Evolutionary conservation across 208 protist genomes (phyloP).

Genomic region (Acanthamoeba castellanii): DNA sequence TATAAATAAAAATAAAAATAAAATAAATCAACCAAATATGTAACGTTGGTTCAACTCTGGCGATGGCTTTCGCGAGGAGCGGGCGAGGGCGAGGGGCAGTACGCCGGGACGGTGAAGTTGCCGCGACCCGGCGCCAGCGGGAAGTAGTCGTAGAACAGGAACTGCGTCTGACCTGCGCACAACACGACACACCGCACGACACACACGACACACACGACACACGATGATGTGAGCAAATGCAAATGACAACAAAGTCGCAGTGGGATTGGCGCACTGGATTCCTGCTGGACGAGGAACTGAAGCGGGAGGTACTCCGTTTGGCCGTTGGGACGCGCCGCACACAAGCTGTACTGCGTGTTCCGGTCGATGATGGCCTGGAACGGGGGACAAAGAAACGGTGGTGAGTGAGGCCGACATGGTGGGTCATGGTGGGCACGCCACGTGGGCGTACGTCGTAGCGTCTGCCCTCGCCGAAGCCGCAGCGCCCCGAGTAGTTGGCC

Average conservation of each 20-base stretch:
- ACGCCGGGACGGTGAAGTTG: background rate
- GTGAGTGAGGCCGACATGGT: too few species aligned
- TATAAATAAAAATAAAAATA: background rate
- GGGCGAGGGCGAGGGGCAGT: background rate
- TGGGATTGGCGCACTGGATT: background rate
- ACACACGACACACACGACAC: too few species aligned
- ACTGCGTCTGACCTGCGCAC: background rate
- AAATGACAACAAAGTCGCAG: too few species aligned
- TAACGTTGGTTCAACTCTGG: background rate
- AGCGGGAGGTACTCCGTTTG: background rate
- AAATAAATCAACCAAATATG: background rate
- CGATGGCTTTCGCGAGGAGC: background rate
- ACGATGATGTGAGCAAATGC: too few species aligned
- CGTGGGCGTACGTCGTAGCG: background rate
- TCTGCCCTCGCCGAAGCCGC: background rate
- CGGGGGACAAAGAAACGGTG: background rate
- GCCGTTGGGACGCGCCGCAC: background rate
- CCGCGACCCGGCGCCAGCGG: background rate
- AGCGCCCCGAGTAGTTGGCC: background rate
- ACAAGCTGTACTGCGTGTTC: background rate
- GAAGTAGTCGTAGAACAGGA: background rate
- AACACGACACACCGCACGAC: too few species aligned
- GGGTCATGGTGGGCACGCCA: background rate
- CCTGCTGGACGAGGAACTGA: background rate
- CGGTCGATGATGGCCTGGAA: background rate